Evolutionary conservation across 106 monocot genomes (phyloP), one percentile per base, ranked within the genome.

Genomic region (Cymbidium sinense): DNA sequence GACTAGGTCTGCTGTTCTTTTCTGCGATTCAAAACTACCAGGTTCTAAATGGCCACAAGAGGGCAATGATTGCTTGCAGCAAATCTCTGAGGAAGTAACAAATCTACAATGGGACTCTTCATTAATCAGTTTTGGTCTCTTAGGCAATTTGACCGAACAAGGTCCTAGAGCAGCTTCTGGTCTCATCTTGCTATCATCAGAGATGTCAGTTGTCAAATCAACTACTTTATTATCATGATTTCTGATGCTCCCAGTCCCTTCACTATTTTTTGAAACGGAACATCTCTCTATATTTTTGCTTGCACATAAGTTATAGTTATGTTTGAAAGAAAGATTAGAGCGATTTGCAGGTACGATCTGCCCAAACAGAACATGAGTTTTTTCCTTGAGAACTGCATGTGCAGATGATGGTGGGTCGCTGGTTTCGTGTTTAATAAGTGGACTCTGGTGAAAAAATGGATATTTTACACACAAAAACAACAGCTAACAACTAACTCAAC

Each of bases 341-440:
- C 90, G 85, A 79, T 94, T 98, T 33, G 94, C 94, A 58, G 98
- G 90, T 79, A 86, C 43, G 44, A 92, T 83, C 23, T 81, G 70
- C 29, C 27, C 83, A 43, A 92, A 50, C 37, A 79, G 71, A 77
- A 58, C 33, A 78, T 18, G 39, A 52, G 34, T 70, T 47, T 71
- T 79, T 29, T 50, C 52, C 77, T 50, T 80, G n/a, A 70, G 20
- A 47, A 72, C 81, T 79, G 75, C 29, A 77, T 77, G 30, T 44
- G 27, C 41, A 43, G 83, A 80, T 70, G 77, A 70, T 11, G 67
- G 18, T 70, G 78, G 77, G 34, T 85, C 83, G 33, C 30, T 73
- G 30, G 75, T 74, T 36, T 7, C 82, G 77, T 82, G 69, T 64
- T 86, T 74, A 82, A 74, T 44, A 43, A 2, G 58, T 43, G 77